These are phyloP conservation scores for Diaporthe ilicicola DNA, from an alignment of 2,329 filamentous ascomycete genomes.

Conservation along the genomic window DNA sequence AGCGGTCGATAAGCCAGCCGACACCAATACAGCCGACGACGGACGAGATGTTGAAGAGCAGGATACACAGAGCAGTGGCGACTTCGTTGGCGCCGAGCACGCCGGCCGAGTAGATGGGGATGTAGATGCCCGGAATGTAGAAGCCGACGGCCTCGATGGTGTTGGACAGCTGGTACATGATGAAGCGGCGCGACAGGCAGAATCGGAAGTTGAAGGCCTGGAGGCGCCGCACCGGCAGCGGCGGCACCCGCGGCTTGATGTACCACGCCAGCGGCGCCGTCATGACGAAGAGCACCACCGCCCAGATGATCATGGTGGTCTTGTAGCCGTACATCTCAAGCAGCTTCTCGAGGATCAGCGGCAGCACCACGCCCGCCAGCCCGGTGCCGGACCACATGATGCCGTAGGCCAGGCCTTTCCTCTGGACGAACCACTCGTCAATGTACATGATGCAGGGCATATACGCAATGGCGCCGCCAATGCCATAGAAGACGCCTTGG, in stretches of 20 bases:
- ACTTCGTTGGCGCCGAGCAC: slow-evolving; percentile 57
- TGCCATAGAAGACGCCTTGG: slow-evolving; percentile 68
- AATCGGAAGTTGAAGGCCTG: slow-evolving; percentile 58
- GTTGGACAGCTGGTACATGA: slow-evolving; percentile 66
- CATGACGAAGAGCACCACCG: slow-evolving; percentile 56
- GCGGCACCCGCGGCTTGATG: slow-evolving; percentile 63
- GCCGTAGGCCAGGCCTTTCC: slow-evolving; percentile 69
- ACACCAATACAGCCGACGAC: slow-evolving; percentile 68
- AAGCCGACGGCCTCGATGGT: slow-evolving; percentile 68
- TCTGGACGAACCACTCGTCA: slow-evolving; percentile 68
- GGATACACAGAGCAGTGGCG: slow-evolving; percentile 63
- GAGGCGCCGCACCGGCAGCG: slow-evolving; percentile 46
- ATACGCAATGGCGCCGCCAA: slow-evolving; percentile 65
- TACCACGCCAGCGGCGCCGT: slow-evolving; percentile 65
- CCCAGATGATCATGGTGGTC: slow-evolving; percentile 64
- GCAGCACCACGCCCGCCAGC: slow-evolving; percentile 58
- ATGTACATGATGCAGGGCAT: slow-evolving; percentile 66
- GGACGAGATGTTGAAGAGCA: slow-evolving; percentile 67
- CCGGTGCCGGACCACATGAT: slow-evolving; percentile 68
- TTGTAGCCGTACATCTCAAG: slow-evolving; percentile 60
- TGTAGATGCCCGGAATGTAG: slow-evolving; percentile 70
- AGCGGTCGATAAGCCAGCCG: slow-evolving; percentile 63
- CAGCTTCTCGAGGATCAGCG: slow-evolving; percentile 61
- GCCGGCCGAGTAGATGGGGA: slow-evolving; percentile 63
- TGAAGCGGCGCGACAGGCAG: slow-evolving; percentile 60